Evolutionary conservation across 306 rosid genomes (phyloP).

Genomic region (Trifolium fragiferum): DNA sequence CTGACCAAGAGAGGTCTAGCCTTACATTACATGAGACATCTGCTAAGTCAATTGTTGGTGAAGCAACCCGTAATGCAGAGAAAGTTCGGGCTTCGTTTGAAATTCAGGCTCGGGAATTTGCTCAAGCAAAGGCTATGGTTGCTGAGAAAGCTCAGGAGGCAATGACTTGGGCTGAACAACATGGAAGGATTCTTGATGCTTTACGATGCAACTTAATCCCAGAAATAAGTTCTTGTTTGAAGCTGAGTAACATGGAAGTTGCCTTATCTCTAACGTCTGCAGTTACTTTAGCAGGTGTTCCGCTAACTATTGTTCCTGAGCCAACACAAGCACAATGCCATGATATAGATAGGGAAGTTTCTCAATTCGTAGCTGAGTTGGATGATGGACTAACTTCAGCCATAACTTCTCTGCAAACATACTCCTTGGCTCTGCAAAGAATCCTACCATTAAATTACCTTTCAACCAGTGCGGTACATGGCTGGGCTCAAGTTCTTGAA

Average conservation of each 20-base stretch:
- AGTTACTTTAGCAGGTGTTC: slow-evolving; percentile 84
- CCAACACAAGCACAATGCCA: slow-evolving; percentile 94
- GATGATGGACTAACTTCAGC: slow-evolving; percentile 82
- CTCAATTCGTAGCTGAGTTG: slow-evolving; percentile 72
- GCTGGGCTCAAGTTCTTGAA: slow-evolving; percentile 92
- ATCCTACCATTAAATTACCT: slow-evolving; percentile 81
- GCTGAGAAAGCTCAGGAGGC: slow-evolving; percentile 96
- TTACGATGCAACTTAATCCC: slow-evolving; percentile 75
- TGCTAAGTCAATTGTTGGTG: slow-evolving; percentile 87
- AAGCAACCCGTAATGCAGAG: slow-evolving; percentile 75
- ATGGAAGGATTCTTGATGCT: slow-evolving; percentile 88
- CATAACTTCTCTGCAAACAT: slow-evolving; percentile 64
- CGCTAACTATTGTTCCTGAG: slow-evolving; percentile 96
- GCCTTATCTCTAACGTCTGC: slow-evolving; percentile 88
- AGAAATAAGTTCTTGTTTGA: slow-evolving; percentile 56
- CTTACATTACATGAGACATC: slow-evolving; percentile 77
- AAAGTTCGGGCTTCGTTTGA: slow-evolving; percentile 76
- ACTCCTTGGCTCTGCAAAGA: slow-evolving; percentile 89
- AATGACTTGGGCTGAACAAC: slow-evolving; percentile 89
- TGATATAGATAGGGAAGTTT: slow-evolving; percentile 91
- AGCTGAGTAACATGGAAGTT: slow-evolving; percentile 63
- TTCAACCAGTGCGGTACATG: slow-evolving; percentile 87
- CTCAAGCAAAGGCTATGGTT: slow-evolving; percentile 77
- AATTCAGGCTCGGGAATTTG: slow-evolving; percentile 82
- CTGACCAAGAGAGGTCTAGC: slow-evolving; percentile 87